Percentiles rank a stretch among this genome's conserved stretches.
These are phyloP conservation scores for Xanthoconium separans DNA, from an alignment of 1,284 basidiomycete species.

Conservation along the genomic window DNA sequence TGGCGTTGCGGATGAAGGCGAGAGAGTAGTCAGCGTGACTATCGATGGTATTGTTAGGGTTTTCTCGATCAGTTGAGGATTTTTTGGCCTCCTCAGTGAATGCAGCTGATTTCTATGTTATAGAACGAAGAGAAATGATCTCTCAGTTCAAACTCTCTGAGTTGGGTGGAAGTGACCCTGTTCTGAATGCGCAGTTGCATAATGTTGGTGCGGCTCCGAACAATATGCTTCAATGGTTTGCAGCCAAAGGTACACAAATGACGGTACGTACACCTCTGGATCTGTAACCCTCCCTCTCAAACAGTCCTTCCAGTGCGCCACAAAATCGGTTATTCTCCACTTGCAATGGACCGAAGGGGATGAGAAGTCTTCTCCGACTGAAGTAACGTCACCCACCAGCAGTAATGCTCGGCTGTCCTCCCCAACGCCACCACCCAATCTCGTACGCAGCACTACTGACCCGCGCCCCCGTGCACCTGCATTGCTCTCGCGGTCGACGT, in stretches of 20 bases:
- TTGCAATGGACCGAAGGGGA: constrained; percentile 82
- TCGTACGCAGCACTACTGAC: constrained; percentile 24
- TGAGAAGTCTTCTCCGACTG: constrained; percentile 25
- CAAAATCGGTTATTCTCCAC: constrained; percentile 84
- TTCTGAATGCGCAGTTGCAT: constrained; percentile 61
- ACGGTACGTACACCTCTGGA: constrained; percentile 52
- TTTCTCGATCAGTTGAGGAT: constrained; percentile 78
- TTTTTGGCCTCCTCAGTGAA: neutral
- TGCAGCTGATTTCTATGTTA: constrained; percentile 4
- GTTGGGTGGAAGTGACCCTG: constrained; percentile 67
- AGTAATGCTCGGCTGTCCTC: constrained; percentile 26
- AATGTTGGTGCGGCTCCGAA: constrained; percentile 77
- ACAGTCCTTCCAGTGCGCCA: constrained; percentile 64
- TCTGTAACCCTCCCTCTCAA: neutral
- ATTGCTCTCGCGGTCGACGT: constrained; percentile 48
- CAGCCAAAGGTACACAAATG: constrained; percentile 87
- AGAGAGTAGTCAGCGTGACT: constrained; percentile 83
- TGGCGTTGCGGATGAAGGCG: constrained; percentile 55
- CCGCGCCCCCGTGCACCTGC: constrained; percentile 41
- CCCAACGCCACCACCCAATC: constrained; percentile 22
- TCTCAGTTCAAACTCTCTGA: constrained; percentile 87
- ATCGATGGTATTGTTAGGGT: constrained; percentile 90
- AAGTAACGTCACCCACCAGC: constrained; percentile 22
- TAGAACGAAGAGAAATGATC: constrained; percentile 82
- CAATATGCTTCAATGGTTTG: constrained; percentile 91